Conservation (phyloP, 2,329 filamentous ascomycete species). For the Amauroascus niger region DNA sequence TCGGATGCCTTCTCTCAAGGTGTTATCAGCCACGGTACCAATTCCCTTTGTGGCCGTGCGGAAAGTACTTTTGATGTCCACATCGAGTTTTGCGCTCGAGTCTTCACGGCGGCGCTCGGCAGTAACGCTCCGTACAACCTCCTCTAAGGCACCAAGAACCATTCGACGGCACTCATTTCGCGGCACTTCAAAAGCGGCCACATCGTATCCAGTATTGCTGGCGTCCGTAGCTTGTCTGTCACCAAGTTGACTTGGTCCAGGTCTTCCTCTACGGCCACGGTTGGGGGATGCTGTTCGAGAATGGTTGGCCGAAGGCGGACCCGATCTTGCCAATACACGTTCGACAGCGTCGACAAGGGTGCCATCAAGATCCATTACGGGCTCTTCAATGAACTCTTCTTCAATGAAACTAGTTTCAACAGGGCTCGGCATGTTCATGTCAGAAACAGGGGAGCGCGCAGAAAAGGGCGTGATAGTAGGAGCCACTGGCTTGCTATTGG, state of each 20-base stretch:
- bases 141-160: constrained; percentile 48
- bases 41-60: constrained; percentile 26
- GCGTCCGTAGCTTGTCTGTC: constrained; percentile 17
- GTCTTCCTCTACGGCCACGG: constrained; percentile 28
- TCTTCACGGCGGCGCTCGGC: constrained; percentile 39
- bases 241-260: constrained; percentile 18
- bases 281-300: constrained; percentile 36
- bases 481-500: constrained; percentile 20
- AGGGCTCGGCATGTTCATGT: constrained; percentile 4
- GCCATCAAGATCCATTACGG: constrained; percentile 49
- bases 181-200: constrained; percentile 37
- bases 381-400: constrained; percentile 45
- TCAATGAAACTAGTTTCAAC: constrained; percentile 29
- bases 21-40: constrained; percentile 38
- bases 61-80: constrained; percentile 12
- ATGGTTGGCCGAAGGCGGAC: constrained; percentile 33
- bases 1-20: constrained; percentile 47
- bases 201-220: constrained; percentile 16
- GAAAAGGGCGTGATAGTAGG: constrained; percentile 22
- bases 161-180: constrained; percentile 45
- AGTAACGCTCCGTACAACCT: constrained; percentile 47
- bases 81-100: constrained; percentile 21
- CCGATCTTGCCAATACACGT: constrained; percentile 42
- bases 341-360: constrained; percentile 50
- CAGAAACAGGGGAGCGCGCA: constrained; percentile 14